Conservation (phyloP, 164 flowering plant species). For the Vitis labrusca region DNA sequence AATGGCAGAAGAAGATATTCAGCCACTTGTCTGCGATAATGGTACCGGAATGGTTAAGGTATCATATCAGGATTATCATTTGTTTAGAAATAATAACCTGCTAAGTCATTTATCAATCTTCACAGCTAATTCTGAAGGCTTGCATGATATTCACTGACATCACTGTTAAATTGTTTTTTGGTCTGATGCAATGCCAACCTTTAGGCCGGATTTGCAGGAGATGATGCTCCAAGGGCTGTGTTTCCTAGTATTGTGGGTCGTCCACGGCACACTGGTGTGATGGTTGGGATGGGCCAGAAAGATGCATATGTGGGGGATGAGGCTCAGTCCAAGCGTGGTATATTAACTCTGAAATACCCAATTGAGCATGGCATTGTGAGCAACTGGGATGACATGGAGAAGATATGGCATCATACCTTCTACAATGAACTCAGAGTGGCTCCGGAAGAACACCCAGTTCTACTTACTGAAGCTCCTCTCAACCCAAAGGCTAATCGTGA, state of each 20-base stretch:
- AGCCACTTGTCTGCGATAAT: conserved; percentile 67
- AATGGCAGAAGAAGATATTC: conserved; percentile 71
- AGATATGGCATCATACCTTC: conserved; percentile 77
- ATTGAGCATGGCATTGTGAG: conserved; percentile 85
- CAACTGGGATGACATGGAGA: conserved; percentile 90
- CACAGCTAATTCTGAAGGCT: not conserved
- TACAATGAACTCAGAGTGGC: conserved; percentile 73
- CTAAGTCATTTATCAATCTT: too few species aligned
- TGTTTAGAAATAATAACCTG: not conserved
- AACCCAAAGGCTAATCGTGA: conserved; percentile 83
- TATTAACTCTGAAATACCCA: conserved; percentile 66
- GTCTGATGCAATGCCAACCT: not conserved
- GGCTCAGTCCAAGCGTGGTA: conserved; percentile 75
- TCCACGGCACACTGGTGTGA: conserved; percentile 71
- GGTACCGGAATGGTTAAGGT: conserved; percentile 76
- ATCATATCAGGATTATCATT: not conserved
- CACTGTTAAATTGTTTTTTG: not conserved
- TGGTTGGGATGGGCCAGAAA: conserved; percentile 76
- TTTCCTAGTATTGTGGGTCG: conserved; percentile 74
- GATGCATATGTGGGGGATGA: conserved; percentile 77
- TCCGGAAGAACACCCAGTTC: conserved; percentile 79
- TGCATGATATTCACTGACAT: not conserved
- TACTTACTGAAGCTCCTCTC: conserved; percentile 76
- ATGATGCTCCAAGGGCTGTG: conserved; percentile 83
- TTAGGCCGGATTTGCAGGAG: conserved; percentile 83